Evolutionary conservation across 2,329 filamentous ascomycete genomes (phyloP).

Genomic region (Aspergillus floridensis): DNA sequence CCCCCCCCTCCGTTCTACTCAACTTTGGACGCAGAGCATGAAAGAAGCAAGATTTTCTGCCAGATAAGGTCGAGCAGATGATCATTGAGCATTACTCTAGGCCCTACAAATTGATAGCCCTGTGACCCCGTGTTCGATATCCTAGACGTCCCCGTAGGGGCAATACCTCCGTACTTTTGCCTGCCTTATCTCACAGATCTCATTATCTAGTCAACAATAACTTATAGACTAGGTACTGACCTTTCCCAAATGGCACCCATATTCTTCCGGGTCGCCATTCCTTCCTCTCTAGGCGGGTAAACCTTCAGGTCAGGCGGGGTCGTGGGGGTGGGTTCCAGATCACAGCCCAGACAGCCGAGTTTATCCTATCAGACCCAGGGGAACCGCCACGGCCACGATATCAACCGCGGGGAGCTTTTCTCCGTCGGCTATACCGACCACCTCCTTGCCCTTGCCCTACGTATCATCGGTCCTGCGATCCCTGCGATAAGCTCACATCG

Average conservation of each 20-base stretch:
- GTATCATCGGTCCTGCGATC: neutral
- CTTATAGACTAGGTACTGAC: neutral
- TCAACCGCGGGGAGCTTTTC: conserved; percentile 9
- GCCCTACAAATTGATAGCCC: neutral
- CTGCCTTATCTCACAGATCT: conserved; percentile 13
- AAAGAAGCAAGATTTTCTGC: neutral
- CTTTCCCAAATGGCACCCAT: neutral
- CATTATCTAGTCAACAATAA: neutral
- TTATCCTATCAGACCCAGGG: conserved; percentile 18
- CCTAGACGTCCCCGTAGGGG: neutral
- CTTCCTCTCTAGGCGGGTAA: conserved; percentile 4
- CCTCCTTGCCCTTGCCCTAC: neutral
- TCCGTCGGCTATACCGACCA: conserved; percentile 1
- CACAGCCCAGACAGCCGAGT: conserved; percentile 11
- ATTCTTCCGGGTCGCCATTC: neutral
- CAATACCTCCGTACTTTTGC: conserved; percentile 11
- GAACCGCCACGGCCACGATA: conserved; percentile 19
- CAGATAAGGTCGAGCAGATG: neutral
- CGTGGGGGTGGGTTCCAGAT: conserved; percentile 12
- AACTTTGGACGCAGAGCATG: neutral
- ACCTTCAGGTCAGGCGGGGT: neutral
- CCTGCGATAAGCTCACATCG: neutral
- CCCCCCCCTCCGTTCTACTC: neutral
- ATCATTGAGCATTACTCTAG: neutral
- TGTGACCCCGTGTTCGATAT: neutral